Base-by-base conservation (phyloP, 192 early-diverging fungal species). In the Fimicolochytrium jonesii region DNA sequence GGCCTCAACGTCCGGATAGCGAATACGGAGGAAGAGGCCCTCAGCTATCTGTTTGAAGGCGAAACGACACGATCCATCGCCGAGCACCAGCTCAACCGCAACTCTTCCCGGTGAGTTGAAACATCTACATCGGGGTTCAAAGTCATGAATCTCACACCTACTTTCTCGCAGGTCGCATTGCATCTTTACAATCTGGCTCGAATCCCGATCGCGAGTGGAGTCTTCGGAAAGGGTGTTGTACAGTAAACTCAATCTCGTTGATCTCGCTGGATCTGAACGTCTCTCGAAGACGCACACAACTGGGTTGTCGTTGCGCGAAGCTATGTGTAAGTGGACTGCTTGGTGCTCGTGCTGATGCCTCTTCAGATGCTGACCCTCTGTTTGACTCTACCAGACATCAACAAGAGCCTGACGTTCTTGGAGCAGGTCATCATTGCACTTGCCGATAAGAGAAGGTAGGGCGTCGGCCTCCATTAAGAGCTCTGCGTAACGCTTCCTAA, bases 351-450 rank as follows among this genome's bases (percentile, higher is more conserved):
- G n/a, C n/a, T n/a, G n/a, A n/a, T n/a, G n/a, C n/a, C n/a, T n/a
- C n/a, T n/a, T n/a, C n/a, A n/a, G n/a, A n/a, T n/a, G n/a, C n/a
- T n/a, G n/a, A n/a, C n/a, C n/a, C n/a, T n/a, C n/a, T n/a, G n/a
- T n/a, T 15, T 33, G 15, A 55, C 32, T 46, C 15, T 18, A 61
- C 18, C 37, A 80, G 79, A 80, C 55, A 85, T 85, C 62, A 85
- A 85, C 69, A 76, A 78, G 66, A 81, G 78, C 6, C 56, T 85
- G 17, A 84, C 83, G 39, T 85, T 83, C 53, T 55, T 85, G 25
- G 83, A 85, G 59, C 83, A 85, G 55, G 83, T 85, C 20, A 81
- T 85, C 43, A 79, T 85, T n/a, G 83, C 83, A 6, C 67, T 86
- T 17, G 64, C 74, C 22, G 82, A 86, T 65, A 85, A 81, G 64